A percentile compares a stretch with the other conserved stretches of the same genome.
phyloP scores from a whole-genome alignment of 2,329 filamentous ascomycete species.

The Scorias spongiosa region DNA sequence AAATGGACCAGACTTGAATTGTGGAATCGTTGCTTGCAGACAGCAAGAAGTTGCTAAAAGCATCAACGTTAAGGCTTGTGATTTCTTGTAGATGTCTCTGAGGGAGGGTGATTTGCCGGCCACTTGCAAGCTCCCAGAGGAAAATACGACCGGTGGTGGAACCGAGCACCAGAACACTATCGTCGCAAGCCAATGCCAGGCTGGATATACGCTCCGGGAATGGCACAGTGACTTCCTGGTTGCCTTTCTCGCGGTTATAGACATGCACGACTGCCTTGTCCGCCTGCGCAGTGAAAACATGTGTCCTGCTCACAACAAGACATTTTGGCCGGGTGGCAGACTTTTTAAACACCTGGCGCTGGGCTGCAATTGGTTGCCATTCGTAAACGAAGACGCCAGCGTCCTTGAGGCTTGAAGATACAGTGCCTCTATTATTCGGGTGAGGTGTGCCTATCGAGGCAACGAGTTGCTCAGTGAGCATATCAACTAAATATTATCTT shows the following conservation, averaged over 20 bases:
- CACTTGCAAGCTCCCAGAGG: conserved; percentile 78
- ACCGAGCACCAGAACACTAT: conserved; percentile 57
- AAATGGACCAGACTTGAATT: conserved; percentile 80
- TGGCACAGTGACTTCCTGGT: conserved; percentile 75
- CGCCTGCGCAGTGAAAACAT: conserved; percentile 81
- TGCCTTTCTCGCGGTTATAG: conserved; percentile 68
- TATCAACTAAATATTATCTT: conserved; percentile 9
- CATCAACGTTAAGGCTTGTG: conserved; percentile 55
- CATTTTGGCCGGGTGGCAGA: conserved; percentile 67
- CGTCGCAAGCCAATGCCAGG: conserved; percentile 53
- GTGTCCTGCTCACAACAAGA: conserved; percentile 62
- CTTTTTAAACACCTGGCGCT: conserved; percentile 77
- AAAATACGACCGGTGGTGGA: conserved; percentile 75
- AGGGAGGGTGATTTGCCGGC: conserved; percentile 59
- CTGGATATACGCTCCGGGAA: conserved; percentile 79
- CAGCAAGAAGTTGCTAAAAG: conserved; percentile 57
- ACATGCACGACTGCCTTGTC: conserved; percentile 90
- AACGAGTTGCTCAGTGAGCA: conserved; percentile 37
- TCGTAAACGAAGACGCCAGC: conserved; percentile 78
- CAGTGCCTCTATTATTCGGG: conserved; percentile 21
- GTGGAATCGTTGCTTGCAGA: conserved; percentile 77
- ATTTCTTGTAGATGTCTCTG: conserved; percentile 69
- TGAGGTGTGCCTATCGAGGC: conserved; percentile 29
- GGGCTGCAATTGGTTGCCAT: conserved; percentile 59
- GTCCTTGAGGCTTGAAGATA: conserved; percentile 48